Base-by-base conservation (phyloP, 2,329 filamentous ascomycete species). In the Penicillium griseofulvum region DNA sequence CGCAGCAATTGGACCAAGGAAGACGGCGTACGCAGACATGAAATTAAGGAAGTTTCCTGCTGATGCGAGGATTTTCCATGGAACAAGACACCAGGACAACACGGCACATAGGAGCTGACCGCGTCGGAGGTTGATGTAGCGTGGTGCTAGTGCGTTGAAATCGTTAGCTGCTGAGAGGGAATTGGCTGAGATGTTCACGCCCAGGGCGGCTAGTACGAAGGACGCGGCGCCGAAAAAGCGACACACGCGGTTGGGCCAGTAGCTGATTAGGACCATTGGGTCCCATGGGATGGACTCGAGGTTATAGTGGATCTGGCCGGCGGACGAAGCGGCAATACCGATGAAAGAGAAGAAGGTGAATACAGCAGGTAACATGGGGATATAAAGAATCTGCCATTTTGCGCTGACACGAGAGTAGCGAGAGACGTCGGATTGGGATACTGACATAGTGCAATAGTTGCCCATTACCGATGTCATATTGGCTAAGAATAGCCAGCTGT, bases 1-100 rank as follows among this genome's bases (percentile, higher is more conserved):
- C 0, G 80, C 80, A 0, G 83, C 82, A 55, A 88, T 84, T 0
- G 85, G 85, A 0, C 83, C 85, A 0, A 88, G 74, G 71, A 89
- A 88, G 37, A 88, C 78, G 1, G 81, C 80, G 67, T 87, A 85
- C 0, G 85, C 86, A 41, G 80, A 78, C 80, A 90, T 87, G 71
- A 89, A 89, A 41, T 81, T 79, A 4, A 87, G 71, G 61, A 88
- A 83, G 1, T 80, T 83, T 2, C 71, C 67, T 2, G 85, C 85
- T 0, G 81, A 84, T 33, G 70, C 76, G 17, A 87, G 74, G 54
- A 88, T 87, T 71, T 86, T 86, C 85, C 85, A 87, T 1, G 84
- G 84, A 1, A 85, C 83, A 31, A 87, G 76, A 3, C 79, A 78
- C 83, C 83, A 87, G 22, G 80, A 81, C 0, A 84, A 68, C 4